Percentiles rank a stretch among this genome's conserved stretches.
These are phyloP conservation scores for Inga laurina DNA, from an alignment of 306 rosid species.

Conservation along the genomic window DNA sequence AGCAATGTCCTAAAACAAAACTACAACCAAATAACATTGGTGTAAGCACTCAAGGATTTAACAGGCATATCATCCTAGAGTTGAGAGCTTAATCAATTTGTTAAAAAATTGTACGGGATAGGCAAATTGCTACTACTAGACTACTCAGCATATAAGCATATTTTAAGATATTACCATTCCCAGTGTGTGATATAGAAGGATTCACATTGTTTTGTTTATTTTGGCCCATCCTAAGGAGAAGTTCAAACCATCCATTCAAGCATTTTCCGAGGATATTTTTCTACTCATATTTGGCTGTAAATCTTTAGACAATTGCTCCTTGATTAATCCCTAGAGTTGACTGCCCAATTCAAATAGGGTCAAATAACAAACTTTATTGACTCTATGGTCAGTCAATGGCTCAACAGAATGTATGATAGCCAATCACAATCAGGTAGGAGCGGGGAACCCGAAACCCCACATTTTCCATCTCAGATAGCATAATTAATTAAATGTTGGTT, in stretches of 20 bases:
- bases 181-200: not conserved
- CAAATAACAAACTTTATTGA: not conserved
- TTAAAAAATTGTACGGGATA: not conserved
- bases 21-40: not conserved
- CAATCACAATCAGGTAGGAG: not conserved
- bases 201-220: not conserved
- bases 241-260: not conserved
- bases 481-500: not conserved
- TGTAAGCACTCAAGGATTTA: conserved; percentile 6
- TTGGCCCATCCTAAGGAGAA: not conserved
- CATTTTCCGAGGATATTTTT: not conserved
- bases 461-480: not conserved
- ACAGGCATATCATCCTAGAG: conserved; percentile 18
- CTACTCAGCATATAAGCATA: conserved; percentile 11
- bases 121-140: conserved; percentile 5
- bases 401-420: not conserved
- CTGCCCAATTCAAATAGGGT: not conserved
- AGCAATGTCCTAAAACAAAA: conserved; percentile 1
- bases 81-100: not conserved
- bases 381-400: not conserved
- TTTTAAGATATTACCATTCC: not conserved
- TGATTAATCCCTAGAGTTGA: not conserved
- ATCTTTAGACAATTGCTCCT: not conserved
- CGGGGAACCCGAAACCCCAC: not conserved
- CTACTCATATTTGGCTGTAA: not conserved